Evolutionary conservation across 1,139 yeast genomes (phyloP), one percentile per base, ranked within the genome.

Genomic region (Sugiyamaella neomexicana): DNA sequence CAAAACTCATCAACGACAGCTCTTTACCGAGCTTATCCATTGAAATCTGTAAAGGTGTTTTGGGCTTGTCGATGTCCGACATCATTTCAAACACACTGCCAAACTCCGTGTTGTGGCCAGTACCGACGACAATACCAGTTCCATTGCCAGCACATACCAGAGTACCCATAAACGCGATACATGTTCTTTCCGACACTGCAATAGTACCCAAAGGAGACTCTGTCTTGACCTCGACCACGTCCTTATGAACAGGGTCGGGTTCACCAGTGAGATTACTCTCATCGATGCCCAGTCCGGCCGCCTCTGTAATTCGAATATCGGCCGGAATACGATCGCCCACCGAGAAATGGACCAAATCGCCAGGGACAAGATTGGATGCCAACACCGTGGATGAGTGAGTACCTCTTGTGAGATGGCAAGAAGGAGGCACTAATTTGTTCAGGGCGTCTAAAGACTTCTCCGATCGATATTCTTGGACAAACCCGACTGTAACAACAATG

Each of bases 271-370:
- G 78, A 68, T 89, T 89, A 71, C 95, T 84, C 72, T 93, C 98
- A 72, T 91, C 98, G 56, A 93, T 83, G 32, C 85, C 75, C 61
- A 93, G 76, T 65, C 89, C 93, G 20, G 82, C 86, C 1, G 95
- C 82, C 57, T 86, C 85, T 2, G 84, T 79, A 55, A 93, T 76
- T 65, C 98, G 80, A 43, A 91, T 74, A 71, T 93, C 98, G 0
- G 98, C 98, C 1, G 99, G 98, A 53, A 93, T 85, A 60, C 97
- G 79, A 71, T 93, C 99, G 62, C 99, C 99, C 55, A 89, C 93
- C 41, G 83, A 71, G 65, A 93, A 88, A 65, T 84, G 87, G 38
- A 93, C 95, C 67, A 93, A 73, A 69, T 93, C 98, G 50, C 98
- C 99, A 1, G 98, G 98, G 25, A 93, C 98, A 60, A 93, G 79